Conservation (phyloP, 495 filamentous ascomycete species). For the Penicillium chermesinum region DNA sequence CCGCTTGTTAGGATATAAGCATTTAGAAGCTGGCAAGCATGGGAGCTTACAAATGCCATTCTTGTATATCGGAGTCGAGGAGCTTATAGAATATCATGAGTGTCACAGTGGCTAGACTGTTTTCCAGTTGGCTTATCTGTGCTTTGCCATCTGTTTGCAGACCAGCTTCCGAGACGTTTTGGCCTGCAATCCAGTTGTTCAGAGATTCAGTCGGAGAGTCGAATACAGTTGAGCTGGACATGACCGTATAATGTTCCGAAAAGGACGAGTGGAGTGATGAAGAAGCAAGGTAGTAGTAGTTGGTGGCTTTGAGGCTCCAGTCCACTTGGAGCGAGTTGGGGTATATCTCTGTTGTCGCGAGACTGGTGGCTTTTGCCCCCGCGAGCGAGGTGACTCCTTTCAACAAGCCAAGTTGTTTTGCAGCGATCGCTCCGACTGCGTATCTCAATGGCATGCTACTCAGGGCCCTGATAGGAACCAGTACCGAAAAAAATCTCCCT, state of each 20-base stretch:
- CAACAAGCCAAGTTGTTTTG: slow-evolving; percentile 38
- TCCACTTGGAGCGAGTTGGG: slow-evolving; percentile 34
- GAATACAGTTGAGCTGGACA: slow-evolving; percentile 34
- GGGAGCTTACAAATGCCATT: slow-evolving; percentile 40
- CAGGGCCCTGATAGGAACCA: slow-evolving; percentile 36
- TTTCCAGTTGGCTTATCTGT: slow-evolving; percentile 27
- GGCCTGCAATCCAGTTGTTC: slow-evolving; percentile 23
- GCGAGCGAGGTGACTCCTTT: slow-evolving; percentile 27
- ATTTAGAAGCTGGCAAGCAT: too few relatives aligned
- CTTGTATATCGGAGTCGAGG: slow-evolving; percentile 29
- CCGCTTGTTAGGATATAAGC: too few relatives aligned
- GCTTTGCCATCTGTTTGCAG: slow-evolving; percentile 7
- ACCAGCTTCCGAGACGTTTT: slow-evolving; percentile 3
- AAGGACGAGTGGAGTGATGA: slow-evolving; percentile 25
- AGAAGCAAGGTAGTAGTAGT: slow-evolving; percentile 38
- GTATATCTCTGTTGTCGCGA: slow-evolving; percentile 35
- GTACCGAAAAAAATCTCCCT: slow-evolving; percentile 34
- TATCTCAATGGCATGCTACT: slow-evolving; percentile 29
- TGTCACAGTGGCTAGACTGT: slow-evolving; percentile 25
- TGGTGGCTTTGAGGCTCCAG: slow-evolving; percentile 41
- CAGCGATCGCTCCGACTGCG: slow-evolving; percentile 34
- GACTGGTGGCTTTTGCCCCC: slow-evolving; percentile 26
- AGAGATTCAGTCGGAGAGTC: slow-evolving; percentile 33
- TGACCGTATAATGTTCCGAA: slow-evolving; percentile 28
- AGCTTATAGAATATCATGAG: slow-evolving; percentile 33